Evolutionary conservation across 306 rosid species (phyloP), one percentile per base, ranked within the genome.

Genomic region (Cicer chorassanicum): DNA sequence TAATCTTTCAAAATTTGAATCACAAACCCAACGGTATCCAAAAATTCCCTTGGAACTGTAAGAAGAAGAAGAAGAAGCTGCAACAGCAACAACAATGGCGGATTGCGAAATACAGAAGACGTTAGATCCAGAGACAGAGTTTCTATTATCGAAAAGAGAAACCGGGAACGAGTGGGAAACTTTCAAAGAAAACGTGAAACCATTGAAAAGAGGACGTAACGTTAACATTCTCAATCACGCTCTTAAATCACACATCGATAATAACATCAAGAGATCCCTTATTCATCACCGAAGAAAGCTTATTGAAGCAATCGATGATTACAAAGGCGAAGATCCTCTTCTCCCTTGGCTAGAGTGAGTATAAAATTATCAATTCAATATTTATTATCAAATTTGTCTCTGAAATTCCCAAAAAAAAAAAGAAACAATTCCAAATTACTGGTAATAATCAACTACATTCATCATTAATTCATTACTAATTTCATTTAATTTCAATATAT

Each of bases 101-200:
- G 82, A 80, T 1, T 45, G 67, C 2, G 77, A 64, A 73, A 70
- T 72, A 0, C 49, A 74, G 68, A 51, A 45, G 44, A 3, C 36
- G 36, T 29, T 87, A 59, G 98, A 93, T 44, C 90, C 96, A 44
- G 98, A 93, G 81, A 84, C 91, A 1, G 94, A 89, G 83, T 93
- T 91, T 75, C 85, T 93, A 13, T 73, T 74, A 41, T 88, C 96
- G 5, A 87, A 88, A 77, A 80, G 84, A 49, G 78, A 77, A 74
- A 89, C 84, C 3, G 91, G 97, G 19, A 86, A 83, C 82, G 96
- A 93, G 76, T 93, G 98, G 98, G 98, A 93, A 44, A 87, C 65
- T 39, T 93, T 83, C 87, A 93, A 93, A 62, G 98, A 93, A 85
- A 93, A 93, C 74, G 97, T 93, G 2, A 87, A 89, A 86, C 98